Base-by-base conservation (phyloP, 2,329 filamentous ascomycete genomes). In the Chaetomium sp. region DNA sequence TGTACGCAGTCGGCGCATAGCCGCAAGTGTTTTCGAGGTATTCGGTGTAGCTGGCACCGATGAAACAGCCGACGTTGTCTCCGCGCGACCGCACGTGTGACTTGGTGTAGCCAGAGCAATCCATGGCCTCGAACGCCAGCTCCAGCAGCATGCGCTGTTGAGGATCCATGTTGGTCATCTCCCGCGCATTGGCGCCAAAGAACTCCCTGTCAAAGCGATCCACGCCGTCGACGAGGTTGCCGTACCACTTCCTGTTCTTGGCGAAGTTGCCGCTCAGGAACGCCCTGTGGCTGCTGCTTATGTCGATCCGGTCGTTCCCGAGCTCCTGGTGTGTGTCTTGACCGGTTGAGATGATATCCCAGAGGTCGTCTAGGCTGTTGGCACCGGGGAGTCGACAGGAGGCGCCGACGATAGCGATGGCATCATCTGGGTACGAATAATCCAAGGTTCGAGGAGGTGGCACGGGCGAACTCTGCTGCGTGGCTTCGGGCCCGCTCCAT, bases 121-220 rank as follows among this genome's bases (percentile, higher is more conserved):
- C 77, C 2, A 85, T 68, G 0, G 78, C 75, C 60, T 81, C 79
- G 57, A 77, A 80, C n/a, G 73, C 72, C 0, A 78, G 75, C 59
- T 81, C 78, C 4, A 79, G 72, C n/a, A 78, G 70, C 64, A 75
- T 73, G 1, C 79, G 71, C 68, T 80, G 78, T 64, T 80, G 78
- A 1, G 79, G 79, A 57, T 81, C 79, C 67, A 81, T 75, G 42
- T 69, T 72, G 56, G 72, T 72, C 13, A 78, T 79, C 65, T 82
- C 80, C 16, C 72, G 67, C 1, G 75, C 72, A 1, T 70, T 74
- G 51, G 80, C 78, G 51, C 73, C 71, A 69, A 82, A 82, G 69
- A 82, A 79, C 4, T 66, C 63, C 1, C 74, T 45, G 66, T 81
- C 78, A 60, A 79, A 79, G 23, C 61, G 65, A 13, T 70, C 63